Conservation (phyloP, 495 filamentous ascomycete species). For the Xylaria venustula region DNA sequence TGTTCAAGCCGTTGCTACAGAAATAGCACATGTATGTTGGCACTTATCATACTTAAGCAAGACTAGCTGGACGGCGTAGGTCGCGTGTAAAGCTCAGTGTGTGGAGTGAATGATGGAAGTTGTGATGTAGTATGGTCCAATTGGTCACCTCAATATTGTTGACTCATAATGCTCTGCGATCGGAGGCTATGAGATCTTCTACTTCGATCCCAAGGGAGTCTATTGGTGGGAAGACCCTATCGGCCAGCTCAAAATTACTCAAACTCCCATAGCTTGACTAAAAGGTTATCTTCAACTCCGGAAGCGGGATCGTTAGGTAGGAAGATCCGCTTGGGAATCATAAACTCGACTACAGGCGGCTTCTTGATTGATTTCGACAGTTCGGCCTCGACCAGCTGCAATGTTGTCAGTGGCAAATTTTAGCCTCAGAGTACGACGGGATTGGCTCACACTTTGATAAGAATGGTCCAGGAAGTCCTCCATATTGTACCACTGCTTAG, state of each 20-base stretch:
- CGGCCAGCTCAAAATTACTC: slow-evolving; percentile 13
- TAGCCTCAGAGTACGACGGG: background rate
- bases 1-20: slow-evolving; percentile 1
- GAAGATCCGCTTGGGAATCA: slow-evolving; percentile 90
- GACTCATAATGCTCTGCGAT: slow-evolving; percentile 10
- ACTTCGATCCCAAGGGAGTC: background rate
- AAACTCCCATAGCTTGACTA: slow-evolving; percentile 60
- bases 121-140: slow-evolving; percentile 4
- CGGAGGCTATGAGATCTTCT: slow-evolving; percentile 3
- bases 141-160: slow-evolving; percentile 2
- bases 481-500: slow-evolving; percentile 85
- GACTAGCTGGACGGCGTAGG: background rate
- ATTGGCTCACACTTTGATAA: slow-evolving; percentile 71
- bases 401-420: slow-evolving; percentile 23
- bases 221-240: background rate
- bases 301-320: slow-evolving; percentile 49
- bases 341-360: slow-evolving; percentile 82
- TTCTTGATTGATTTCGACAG: slow-evolving; percentile 80
- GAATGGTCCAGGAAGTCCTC: slow-evolving; percentile 98
- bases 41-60: background rate
- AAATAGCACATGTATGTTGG: slow-evolving; percentile 12
- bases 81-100: background rate
- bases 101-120: background rate
- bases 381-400: slow-evolving; percentile 76
- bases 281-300: slow-evolving; percentile 43